phyloP scores from a whole-genome alignment of 257 asterid species.

The Solanum sejunctum region DNA sequence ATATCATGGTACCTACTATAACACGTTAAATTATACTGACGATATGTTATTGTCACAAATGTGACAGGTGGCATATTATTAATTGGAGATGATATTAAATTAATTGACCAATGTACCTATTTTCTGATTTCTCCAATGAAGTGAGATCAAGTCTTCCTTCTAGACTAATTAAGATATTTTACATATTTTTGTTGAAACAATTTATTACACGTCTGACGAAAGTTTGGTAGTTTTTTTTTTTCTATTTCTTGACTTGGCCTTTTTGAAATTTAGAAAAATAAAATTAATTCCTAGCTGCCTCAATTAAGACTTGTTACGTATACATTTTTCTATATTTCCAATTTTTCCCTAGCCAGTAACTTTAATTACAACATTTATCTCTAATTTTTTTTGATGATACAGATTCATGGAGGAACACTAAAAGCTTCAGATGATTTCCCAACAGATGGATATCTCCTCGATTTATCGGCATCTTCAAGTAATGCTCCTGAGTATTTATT shows the following conservation, averaged over 20 bases:
- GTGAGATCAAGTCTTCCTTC: not conserved
- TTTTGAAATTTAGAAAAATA: not conserved
- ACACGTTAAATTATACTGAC: not conserved
- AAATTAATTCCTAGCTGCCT: not conserved
- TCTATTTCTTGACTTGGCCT: not conserved
- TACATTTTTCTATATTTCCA: not conserved
- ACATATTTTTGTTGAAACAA: not conserved
- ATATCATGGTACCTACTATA: conserved; percentile 54
- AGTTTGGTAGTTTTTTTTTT: not conserved
- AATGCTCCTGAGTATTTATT: conserved; percentile 26
- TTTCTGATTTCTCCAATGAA: not conserved
- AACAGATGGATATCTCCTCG: conserved; percentile 42
- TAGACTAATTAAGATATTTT: not conserved
- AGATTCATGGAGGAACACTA: conserved; percentile 86
- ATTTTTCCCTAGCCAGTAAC: not conserved
- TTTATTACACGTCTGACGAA: not conserved
- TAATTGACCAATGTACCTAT: not conserved
- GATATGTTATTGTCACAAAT: not conserved
- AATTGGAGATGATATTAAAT: not conserved
- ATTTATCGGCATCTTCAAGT: conserved; percentile 37
- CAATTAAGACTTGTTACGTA: not conserved
- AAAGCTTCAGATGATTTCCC: conserved; percentile 68
- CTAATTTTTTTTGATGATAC: not conserved
- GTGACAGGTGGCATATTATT: not conserved
- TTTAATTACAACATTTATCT: not conserved